These are phyloP conservation scores for Areca catechu DNA, from an alignment of 176 grass and related monocot species.

Conservation along the genomic window DNA sequence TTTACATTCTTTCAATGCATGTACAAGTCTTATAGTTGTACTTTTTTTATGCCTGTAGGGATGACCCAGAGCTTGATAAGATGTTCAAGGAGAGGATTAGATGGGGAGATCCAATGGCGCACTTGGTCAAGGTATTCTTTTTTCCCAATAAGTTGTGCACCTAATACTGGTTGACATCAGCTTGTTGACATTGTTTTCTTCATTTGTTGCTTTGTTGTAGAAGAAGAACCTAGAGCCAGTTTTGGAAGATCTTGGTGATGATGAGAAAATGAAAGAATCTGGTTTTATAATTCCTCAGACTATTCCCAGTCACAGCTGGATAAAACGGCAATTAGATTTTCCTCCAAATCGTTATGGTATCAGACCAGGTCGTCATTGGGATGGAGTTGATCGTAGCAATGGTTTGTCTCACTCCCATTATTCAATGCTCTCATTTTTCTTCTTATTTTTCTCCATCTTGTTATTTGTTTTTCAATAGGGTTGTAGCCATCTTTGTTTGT, in stretches of 20 bases:
- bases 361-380: slow-evolving; percentile 88
- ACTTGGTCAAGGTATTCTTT: slow-evolving; percentile 68
- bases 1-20: too few species aligned
- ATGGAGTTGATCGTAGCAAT: slow-evolving; percentile 85
- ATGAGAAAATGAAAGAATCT: slow-evolving; percentile 95
- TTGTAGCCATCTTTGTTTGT: too few species aligned
- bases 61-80: slow-evolving; percentile 84
- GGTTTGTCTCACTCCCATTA: slow-evolving; percentile 21
- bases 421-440: slow-evolving; percentile 2
- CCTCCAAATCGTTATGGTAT: slow-evolving; percentile 83
- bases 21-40: not conserved
- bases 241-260: slow-evolving; percentile 72
- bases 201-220: slow-evolving; percentile 29
- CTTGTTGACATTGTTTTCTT: slow-evolving; percentile 14
- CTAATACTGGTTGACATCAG: not conserved
- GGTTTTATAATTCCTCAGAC: slow-evolving; percentile 90
- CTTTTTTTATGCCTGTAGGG: slow-evolving; percentile 32
- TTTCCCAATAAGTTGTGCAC: too few species aligned
- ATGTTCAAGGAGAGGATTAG: slow-evolving; percentile 74
- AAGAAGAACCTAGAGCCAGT: slow-evolving; percentile 35
- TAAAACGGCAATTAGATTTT: slow-evolving; percentile 83
- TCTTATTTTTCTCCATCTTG: slow-evolving; percentile 4
- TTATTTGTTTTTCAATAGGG: not conserved
- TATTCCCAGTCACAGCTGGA: slow-evolving; percentile 78
- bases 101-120: slow-evolving; percentile 99